Evolutionary conservation across 2,329 filamentous ascomycete genomes (phyloP), one percentile per base, ranked within the genome.

Genomic region (Reticulascus tulasneorum): DNA sequence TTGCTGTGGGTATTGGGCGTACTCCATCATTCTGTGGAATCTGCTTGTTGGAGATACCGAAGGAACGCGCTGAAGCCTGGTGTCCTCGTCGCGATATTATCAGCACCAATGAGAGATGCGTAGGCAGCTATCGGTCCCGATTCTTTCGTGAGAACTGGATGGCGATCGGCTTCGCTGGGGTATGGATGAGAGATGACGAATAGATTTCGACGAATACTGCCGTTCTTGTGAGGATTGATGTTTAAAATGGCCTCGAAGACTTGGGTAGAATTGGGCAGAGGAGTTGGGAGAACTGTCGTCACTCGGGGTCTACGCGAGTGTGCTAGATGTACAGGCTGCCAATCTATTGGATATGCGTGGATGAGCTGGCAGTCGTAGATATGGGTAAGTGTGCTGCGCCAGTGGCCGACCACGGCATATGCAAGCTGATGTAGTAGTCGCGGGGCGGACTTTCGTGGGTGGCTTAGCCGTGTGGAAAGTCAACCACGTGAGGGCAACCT

Each of bases 1-100:
- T 63, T 80, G 75, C 63, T 78, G 80, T 56, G 82, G 78, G 58
- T 86, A 84, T 66, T 82, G 78, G 61, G 79, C 76, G 70, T 85
- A 86, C 66, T 86, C 82, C 82, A 86, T 86, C 67, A 75, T 83
- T 55, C 61, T 59, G 59, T n/a, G 55, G 42, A 49, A 32, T 26
- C 34, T 35, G 40, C 43, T 31, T 33, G 31, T 33, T 33, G 19
- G 36, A 23, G 20, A 24, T 16, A 16, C 33, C 29, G 24, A 34
- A 31, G 24, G 28, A 19, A 21, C 37, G 38, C 38, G 34, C 37
- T 44, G 42, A 41, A 41, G 33, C 29, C 33, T 41, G 42, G 50
- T 47, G 36, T 50, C 52, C 53, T 51, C 51, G 45, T 51, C 51
- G 55, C 48, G 51, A 51, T 53, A 24, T 38, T 29, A 24, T 27